phyloP scores from a whole-genome alignment of 805 yeast species.

The Pichia exigua region DNA sequence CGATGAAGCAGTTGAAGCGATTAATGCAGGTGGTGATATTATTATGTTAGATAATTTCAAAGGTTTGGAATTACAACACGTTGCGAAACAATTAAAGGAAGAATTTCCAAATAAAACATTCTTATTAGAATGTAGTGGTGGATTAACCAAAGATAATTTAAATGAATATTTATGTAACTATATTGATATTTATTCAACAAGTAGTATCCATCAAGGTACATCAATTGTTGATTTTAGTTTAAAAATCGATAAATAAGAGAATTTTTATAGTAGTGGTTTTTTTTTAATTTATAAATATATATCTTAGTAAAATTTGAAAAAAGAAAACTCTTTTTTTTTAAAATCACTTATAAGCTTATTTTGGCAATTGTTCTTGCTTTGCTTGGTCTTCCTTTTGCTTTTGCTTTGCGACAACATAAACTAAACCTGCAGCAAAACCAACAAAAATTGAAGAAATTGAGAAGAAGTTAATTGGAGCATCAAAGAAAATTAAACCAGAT shows the following conservation, averaged over 20 bases:
- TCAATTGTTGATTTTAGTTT: slow-evolving; percentile 76
- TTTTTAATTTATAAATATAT: neutral
- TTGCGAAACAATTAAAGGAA: slow-evolving; percentile 54
- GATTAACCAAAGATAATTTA: slow-evolving; percentile 66
- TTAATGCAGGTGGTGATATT: slow-evolving; percentile 90
- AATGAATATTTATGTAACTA: slow-evolving; percentile 60
- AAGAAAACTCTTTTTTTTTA: no score
- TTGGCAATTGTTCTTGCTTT: slow-evolving; percentile 25
- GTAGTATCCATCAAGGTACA: slow-evolving; percentile 89
- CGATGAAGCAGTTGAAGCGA: slow-evolving; percentile 86
- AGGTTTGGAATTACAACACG: slow-evolving; percentile 54
- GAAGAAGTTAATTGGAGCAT: slow-evolving; percentile 89
- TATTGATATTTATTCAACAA: slow-evolving; percentile 85
- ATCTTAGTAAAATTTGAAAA: no score
- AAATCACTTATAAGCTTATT: slow-evolving; percentile 9
- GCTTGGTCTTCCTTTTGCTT: slow-evolving; percentile 53
- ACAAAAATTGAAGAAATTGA: slow-evolving; percentile 81
- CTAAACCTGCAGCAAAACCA: slow-evolving; percentile 94
- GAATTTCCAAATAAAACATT: slow-evolving; percentile 49
- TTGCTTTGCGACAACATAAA: slow-evolving; percentile 92
- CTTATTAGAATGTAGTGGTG: slow-evolving; percentile 87
- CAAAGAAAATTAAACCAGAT: slow-evolving; percentile 90
- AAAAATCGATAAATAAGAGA: slow-evolving; percentile 39
- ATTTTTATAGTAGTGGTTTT: neutral
- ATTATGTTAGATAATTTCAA: slow-evolving; percentile 89